Percentiles rank a stretch among this genome's conserved stretches.
Conservation (phyloP, 108 stramenopile genomes). For the Nitzschia sp. region DNA sequence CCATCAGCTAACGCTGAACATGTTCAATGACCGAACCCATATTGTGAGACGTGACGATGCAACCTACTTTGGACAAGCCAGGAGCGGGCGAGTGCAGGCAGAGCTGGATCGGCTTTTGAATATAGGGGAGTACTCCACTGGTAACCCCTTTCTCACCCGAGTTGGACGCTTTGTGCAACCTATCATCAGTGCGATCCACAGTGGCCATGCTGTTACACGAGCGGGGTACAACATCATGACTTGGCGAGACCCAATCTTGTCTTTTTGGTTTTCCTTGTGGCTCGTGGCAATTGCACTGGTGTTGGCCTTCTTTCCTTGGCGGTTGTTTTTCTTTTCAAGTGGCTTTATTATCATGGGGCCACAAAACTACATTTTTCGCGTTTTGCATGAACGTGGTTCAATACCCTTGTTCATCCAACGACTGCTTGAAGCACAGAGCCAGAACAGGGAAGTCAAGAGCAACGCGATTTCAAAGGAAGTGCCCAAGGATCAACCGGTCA, state of each 20-base stretch:
- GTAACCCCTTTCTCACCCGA: slow-evolving; percentile 40
- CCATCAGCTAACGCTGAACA: slow-evolving; percentile 40
- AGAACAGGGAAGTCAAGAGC: slow-evolving; percentile 1
- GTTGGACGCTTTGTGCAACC: slow-evolving; percentile 39
- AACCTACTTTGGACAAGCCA: slow-evolving; percentile 36
- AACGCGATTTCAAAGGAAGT: not conserved
- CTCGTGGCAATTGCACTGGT: slow-evolving; percentile 25
- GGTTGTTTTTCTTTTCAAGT: slow-evolving; percentile 52
- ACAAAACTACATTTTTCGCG: slow-evolving; percentile 40
- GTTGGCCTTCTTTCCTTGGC: slow-evolving; percentile 67
- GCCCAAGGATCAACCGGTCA: slow-evolving; percentile 42
- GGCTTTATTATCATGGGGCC: slow-evolving; percentile 63
- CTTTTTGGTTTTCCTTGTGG: slow-evolving; percentile 48
- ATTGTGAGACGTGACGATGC: slow-evolving; percentile 23
- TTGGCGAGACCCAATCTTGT: slow-evolving; percentile 70
- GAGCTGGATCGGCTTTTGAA: slow-evolving; percentile 45
- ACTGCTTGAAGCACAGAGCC: not conserved
- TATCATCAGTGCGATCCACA: slow-evolving; percentile 30
- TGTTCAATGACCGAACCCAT: slow-evolving; percentile 48
- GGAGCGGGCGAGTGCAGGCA: not conserved
- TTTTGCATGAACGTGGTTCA: slow-evolving; percentile 27
- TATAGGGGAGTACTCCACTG: slow-evolving; percentile 39
- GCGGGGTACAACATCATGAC: slow-evolving; percentile 57
- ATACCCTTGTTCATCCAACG: slow-evolving; percentile 5
- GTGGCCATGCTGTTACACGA: slow-evolving; percentile 34